Percentiles rank a stretch among this genome's conserved stretches.
Conservation (phyloP, 345 rosid genomes). For the Adansonia digitata region DNA sequence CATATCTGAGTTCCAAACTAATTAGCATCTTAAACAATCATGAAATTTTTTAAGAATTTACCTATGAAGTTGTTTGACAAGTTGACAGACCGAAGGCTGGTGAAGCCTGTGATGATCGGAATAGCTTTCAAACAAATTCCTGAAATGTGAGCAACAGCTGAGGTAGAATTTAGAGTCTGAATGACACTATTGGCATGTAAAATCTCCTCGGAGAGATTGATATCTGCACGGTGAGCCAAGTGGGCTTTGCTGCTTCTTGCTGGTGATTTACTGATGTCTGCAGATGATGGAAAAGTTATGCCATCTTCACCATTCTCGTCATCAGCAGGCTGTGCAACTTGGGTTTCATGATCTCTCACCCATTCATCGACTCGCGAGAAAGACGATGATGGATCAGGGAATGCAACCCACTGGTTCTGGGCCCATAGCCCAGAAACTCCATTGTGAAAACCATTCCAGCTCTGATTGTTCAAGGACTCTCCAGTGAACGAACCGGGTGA, state of each 20-base stretch:
- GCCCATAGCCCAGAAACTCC: slow-evolving; percentile 53
- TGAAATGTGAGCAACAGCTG: slow-evolving; percentile 80
- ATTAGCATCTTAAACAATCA: not conserved
- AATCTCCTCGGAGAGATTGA: slow-evolving; percentile 52
- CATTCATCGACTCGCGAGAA: slow-evolving; percentile 75
- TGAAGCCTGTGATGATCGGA: slow-evolving; percentile 64
- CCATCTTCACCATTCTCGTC: slow-evolving; percentile 24
- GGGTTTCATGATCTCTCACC: slow-evolving; percentile 58
- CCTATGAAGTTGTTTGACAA: slow-evolving; percentile 80
- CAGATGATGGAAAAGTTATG: slow-evolving; percentile 43
- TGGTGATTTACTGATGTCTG: slow-evolving; percentile 44
- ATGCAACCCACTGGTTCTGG: slow-evolving; percentile 81
- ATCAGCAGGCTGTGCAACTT: slow-evolving; percentile 26
- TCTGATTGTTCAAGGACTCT: slow-evolving; percentile 32
- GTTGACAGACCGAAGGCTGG: slow-evolving; percentile 77
- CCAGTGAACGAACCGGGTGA: slow-evolving; percentile 44
- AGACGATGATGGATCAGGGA: slow-evolving; percentile 55
- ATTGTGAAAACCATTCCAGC: slow-evolving; percentile 33
- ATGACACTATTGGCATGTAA: slow-evolving; percentile 65
- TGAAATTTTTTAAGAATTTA: slow-evolving; percentile 22
- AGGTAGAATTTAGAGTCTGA: slow-evolving; percentile 74
- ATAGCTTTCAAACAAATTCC: slow-evolving; percentile 74
- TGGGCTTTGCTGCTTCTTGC: slow-evolving; percentile 20
- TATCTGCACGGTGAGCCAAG: slow-evolving; percentile 25
- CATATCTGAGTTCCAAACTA: not conserved